Evolutionary conservation across 495 filamentous ascomycete genomes (phyloP), one percentile per base, ranked within the genome.

Genomic region (Clohesyomyces aquaticus): DNA sequence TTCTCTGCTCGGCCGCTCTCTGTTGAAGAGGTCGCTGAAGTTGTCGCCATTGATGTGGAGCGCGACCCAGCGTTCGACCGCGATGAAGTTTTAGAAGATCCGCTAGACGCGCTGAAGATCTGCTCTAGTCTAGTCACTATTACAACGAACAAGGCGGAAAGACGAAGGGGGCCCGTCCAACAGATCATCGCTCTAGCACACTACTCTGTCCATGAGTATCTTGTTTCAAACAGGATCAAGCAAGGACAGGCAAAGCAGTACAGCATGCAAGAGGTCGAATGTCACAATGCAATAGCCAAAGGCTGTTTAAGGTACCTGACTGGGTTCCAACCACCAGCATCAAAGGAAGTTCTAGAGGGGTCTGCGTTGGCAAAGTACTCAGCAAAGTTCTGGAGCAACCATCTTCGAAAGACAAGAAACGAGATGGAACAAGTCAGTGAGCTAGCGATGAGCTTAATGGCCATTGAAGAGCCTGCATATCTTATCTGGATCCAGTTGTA

Each of bases 151-250:
- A 18, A 52, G 8, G 22, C 9, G 22, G 11, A 35, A 21, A 14
- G 26, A 50, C 18, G 9, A 38, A 2, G 19, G 25, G 26, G 43
- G 45, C 52, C 23, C 23, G 23, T 12, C 18, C 4, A 48, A 29
- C 55, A 28, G 12, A 29, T 58, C 11, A 26, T 58, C 19, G 23
- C 22, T 25, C 25, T 80, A 11, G 77, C 75, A 18, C 78, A 80
- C 61, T 75, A 68, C 51, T 77, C 77, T 23, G 75, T 79, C 35
- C 73, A 77, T 49, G 74, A 78, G 55, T 79, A 75, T 61, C 60
- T 80, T 3, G 65, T 62, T 16, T 76, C 74, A 14, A 42, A 62
- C 12, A 42, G 27, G 21, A 52, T 64, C 26, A 3, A 42, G 38
- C 1, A 25, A 58, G 25, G 52, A 50, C 0, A 49, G 28, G 35